Evolutionary conservation across 208 protist species (phyloP).

Genomic region (Leishmania major): DNA sequence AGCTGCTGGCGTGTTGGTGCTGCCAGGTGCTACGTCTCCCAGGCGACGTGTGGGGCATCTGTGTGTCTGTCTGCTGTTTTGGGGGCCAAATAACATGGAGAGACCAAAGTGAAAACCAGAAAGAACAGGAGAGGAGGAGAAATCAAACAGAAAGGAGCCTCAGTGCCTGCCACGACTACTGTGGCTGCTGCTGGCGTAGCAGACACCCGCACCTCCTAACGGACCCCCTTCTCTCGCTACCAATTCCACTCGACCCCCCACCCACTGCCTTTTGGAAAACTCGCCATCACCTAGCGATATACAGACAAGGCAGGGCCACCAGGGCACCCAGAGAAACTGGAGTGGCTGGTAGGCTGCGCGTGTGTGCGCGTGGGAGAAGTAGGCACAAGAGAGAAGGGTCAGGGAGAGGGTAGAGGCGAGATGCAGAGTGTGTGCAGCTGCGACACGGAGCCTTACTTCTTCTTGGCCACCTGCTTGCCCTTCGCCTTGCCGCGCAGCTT

Average conservation of each 20-base stretch:
- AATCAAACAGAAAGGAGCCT: background rate
- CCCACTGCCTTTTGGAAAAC: background rate
- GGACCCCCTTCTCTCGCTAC: background rate
- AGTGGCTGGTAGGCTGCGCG: background rate
- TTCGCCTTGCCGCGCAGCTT: constrained; percentile 98
- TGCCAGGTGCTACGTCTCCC: background rate
- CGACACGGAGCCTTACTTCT: constrained; percentile 79
- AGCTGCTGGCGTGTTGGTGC: background rate
- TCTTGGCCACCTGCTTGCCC: constrained; percentile 90
- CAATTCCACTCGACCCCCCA: background rate
- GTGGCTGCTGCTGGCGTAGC: background rate
- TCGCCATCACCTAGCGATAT: background rate
- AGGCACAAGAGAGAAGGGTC: background rate
- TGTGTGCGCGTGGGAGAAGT: background rate
- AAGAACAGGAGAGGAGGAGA: constrained; percentile 2
- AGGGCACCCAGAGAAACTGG: background rate
- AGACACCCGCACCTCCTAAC: background rate
- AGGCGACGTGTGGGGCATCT: background rate
- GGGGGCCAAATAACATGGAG: constrained; percentile 4
- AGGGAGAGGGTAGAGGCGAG: background rate
- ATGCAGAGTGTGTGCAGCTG: background rate
- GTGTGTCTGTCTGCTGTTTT: constrained; percentile 11
- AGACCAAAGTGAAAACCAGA: constrained; percentile 15
- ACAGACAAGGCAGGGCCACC: background rate
- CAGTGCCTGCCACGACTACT: background rate